phyloP scores from a whole-genome alignment of 1,139 yeast genomes.

The Pichia sorboxylosa region DNA sequence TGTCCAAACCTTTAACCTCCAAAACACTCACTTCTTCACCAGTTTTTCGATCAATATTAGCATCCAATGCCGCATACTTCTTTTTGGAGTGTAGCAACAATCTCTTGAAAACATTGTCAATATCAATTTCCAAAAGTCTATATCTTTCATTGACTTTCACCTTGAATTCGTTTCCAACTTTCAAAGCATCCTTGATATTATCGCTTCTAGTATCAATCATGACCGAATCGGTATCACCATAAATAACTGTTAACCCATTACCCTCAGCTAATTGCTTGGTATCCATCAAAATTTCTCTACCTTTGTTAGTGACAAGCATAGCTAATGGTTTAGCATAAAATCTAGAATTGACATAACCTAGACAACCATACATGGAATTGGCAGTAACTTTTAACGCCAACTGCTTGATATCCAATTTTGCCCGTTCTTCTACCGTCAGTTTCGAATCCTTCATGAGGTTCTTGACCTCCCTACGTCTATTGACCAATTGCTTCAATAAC shows the following conservation, averaged over 20 bases:
- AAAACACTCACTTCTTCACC: conserved; percentile 43
- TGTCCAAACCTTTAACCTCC: conserved; percentile 93
- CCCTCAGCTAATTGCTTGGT: conserved; percentile 89
- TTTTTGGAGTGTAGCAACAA: conserved; percentile 88
- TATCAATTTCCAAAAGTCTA: conserved; percentile 79
- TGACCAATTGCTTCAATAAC: conserved; percentile 71
- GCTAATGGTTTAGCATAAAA: conserved; percentile 96
- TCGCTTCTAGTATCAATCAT: conserved; percentile 90
- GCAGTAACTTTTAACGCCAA: conserved; percentile 95
- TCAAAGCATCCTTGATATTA: conserved; percentile 59
- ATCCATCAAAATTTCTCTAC: conserved; percentile 89
- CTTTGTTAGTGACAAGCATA: conserved; percentile 88
- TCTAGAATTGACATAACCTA: conserved; percentile 84
- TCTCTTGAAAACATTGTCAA: conserved; percentile 84
- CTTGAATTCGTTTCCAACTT: conserved; percentile 80
- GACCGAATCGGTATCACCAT: conserved; percentile 98
- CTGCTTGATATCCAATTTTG: conserved; percentile 89
- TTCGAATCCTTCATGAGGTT: conserved; percentile 68
- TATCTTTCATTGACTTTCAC: conserved; percentile 79
- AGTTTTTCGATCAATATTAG: conserved; percentile 32
- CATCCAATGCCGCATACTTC: conserved; percentile 85
- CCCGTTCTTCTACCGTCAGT: conserved; percentile 47
- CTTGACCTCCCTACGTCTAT: conserved; percentile 89
- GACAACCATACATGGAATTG: conserved; percentile 98
- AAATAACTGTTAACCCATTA: conserved; percentile 72